phyloP scores from a whole-genome alignment of 1,284 basidiomycete genomes.

The Papiliotrema fonsecae region DNA sequence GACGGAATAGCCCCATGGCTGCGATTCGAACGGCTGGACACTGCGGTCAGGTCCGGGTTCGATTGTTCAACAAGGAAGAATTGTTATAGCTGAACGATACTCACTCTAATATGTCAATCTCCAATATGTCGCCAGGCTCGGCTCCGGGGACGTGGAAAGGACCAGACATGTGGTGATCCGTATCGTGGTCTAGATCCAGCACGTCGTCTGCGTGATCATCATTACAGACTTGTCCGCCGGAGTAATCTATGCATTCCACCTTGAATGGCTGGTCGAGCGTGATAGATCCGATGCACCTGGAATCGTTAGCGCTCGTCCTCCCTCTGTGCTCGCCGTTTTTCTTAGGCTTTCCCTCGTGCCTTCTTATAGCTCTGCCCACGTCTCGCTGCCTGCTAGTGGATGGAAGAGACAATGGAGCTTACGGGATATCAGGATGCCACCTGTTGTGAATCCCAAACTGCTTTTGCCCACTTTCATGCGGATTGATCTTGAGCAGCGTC shows the following conservation, averaged over 20 bases:
- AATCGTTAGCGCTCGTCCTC: neutral
- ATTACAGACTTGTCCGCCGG: slow-evolving; percentile 68
- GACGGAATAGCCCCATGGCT: slow-evolving; percentile 76
- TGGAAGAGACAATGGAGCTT: too few relatives aligned
- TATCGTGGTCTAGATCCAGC: slow-evolving; percentile 34
- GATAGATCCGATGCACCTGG: slow-evolving; percentile 19
- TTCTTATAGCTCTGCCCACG: too few relatives aligned
- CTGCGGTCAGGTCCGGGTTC: slow-evolving; percentile 1
- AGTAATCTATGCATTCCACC: slow-evolving; percentile 72
- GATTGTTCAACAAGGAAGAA: neutral
- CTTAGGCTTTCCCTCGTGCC: neutral
- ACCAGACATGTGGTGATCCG: slow-evolving; percentile 71
- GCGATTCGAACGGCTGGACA: slow-evolving; percentile 67
- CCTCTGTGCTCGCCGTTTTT: too few relatives aligned
- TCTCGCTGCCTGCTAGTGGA: too few relatives aligned
- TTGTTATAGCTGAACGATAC: neutral
- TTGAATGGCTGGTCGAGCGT: slow-evolving; percentile 59
- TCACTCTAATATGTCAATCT: slow-evolving; percentile 65
- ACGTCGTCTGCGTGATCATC: slow-evolving; percentile 56
- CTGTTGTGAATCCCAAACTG: slow-evolving; percentile 37
- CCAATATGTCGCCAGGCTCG: slow-evolving; percentile 71
- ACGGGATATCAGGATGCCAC: slow-evolving; percentile 45
- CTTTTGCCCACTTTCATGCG: slow-evolving; percentile 17
- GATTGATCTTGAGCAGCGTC: slow-evolving; percentile 30
- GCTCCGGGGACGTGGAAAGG: slow-evolving; percentile 69